Conservation (phyloP, 768 basidiomycete genomes). For the Hortiboletus campestris region DNA sequence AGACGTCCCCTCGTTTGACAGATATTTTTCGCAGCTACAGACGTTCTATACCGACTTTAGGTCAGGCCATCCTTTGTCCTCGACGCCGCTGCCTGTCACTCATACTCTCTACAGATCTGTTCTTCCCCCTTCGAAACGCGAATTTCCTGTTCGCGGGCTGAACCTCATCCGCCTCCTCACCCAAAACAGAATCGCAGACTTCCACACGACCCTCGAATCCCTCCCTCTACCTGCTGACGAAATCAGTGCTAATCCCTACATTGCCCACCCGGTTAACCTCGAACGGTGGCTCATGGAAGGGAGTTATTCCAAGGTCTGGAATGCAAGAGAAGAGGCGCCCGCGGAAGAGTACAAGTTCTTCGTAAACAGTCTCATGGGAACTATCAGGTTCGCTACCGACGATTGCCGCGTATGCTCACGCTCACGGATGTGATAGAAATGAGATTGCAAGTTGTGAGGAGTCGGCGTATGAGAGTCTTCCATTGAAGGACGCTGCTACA, state of each 20-base stretch:
- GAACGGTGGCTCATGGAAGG: slow-evolving; percentile 99
- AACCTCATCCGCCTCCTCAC: slow-evolving; percentile 94
- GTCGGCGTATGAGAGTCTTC: slow-evolving; percentile 87
- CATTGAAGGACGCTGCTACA: slow-evolving; percentile 85
- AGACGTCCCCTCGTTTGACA: slow-evolving; percentile 90
- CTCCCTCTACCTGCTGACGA: slow-evolving; percentile 69
- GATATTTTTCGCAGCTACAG: slow-evolving; percentile 90
- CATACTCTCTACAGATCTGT: slow-evolving; percentile 44
- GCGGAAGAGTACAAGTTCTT: slow-evolving; percentile 95
- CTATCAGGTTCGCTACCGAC: slow-evolving; percentile 65
- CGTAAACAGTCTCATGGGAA: slow-evolving; percentile 89
- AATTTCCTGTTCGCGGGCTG: slow-evolving; percentile 86
- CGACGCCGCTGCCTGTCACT: background rate
- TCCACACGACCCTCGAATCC: slow-evolving; percentile 94
- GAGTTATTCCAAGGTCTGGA: slow-evolving; percentile 97
- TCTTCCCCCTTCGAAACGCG: slow-evolving; percentile 82
- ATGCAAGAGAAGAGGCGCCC: slow-evolving; percentile 88
- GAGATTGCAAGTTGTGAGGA: slow-evolving; percentile 98
- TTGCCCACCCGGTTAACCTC: slow-evolving; percentile 85
- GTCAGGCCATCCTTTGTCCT: slow-evolving; percentile 35
- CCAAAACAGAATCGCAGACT: slow-evolving; percentile 95
- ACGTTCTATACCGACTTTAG: slow-evolving; percentile 87
- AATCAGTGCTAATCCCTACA: slow-evolving; percentile 66
- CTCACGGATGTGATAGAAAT: slow-evolving; percentile 50
- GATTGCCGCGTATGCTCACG: background rate